Evolutionary conservation across 371 early-diverging fungal species (phyloP), one percentile per base, ranked within the genome.

Genomic region (Rhizopus arrhizus): DNA sequence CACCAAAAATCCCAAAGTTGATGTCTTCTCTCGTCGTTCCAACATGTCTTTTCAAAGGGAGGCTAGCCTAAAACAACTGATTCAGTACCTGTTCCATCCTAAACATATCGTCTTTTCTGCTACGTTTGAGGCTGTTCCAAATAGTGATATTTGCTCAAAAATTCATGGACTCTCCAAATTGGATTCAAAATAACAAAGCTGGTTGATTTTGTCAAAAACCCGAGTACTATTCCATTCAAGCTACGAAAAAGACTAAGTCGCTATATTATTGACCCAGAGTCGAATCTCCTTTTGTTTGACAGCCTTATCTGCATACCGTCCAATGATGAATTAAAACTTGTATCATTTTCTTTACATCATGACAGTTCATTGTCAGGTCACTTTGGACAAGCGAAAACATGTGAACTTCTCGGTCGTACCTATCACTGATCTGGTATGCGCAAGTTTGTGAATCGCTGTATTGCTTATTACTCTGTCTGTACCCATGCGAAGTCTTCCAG

Each of bases 391-490:
- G 64, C 68, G 3, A 80, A 74, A 53, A 85, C 81, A 0, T 65
- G 60, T 36, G 73, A 80, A 15, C 41, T 66, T 4, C 53, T 85
- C 0, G 4, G 61, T 0, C 52, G 72, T 12, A 28, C 59, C 2
- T 85, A 66, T 56, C 73, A 67, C 46, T 86, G 85, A 81, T 73
- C 78, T 9, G 35, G 60, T 2, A 66, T 86, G 59, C 51, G 68
- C 0, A 57, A 65, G 31, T 70, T 68, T 33, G 59, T 80, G 3
- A 62, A 66, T 0, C 29, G 60, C 0, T 85, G 78, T 64, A 62
- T 83, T 0, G 4, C 15, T 3, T 63, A 70, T 3, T 87, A 83
- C 65, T 64, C 78, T 11, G 63, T 48, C 0, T 86, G 86, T 62
- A 61, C 65, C 22, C 53, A 74, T 4, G 47, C 62, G 12, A 81